Base-by-base conservation (phyloP, 2,329 filamentous ascomycete species). In the Xylariales sp. region DNA sequence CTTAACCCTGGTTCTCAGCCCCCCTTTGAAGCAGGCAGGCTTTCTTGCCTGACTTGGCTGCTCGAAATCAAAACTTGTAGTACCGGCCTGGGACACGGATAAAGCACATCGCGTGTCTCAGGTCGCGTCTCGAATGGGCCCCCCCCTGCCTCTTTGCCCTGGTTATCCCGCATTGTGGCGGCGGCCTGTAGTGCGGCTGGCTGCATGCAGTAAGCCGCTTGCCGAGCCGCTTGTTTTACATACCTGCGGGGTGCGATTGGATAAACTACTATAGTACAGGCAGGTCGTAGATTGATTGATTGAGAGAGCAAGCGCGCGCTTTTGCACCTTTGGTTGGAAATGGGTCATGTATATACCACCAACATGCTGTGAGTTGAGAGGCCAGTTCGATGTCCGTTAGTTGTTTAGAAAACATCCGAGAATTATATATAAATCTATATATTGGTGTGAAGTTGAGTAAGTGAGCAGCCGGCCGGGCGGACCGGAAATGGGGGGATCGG, bases 21-120 rank as follows among this genome's bases (percentile, higher is more conserved):
- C 12, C 36, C 36, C 10, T 41, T 41, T 41, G 12, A 23, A 23
- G 23, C 14, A 41, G 12, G 10, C 39, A 41, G 39, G 39, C 39
- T 41, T 10, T 9, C 36, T 39, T 10, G 12, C 36, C 12, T 36
- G 6, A 7, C 34, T 36, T 9, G 9, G 34, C 34, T 41, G 36
- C 10, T 41, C 12, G 9, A 41, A 41, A 54, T 36, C n/a, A 4
- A n/a, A 53, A 18, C 32, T 39, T 53, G 23, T 39, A n/a, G 49
- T 36, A 49, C 48, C 59, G 59, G 49, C 16, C 49, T 60, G 49
- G 50, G 50, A 56, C 59, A 60, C 66, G 62, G 66, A 65, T 65
- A 56, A 32, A 28, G 46, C 41, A 34, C 16, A 55, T 65, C 45
- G 62, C 62, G 66, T 56, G 62, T 65, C 52, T 65, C 62, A 65